Conservation (phyloP, 192 early-diverging fungal genomes). For the Coemansia sp. region DNA sequence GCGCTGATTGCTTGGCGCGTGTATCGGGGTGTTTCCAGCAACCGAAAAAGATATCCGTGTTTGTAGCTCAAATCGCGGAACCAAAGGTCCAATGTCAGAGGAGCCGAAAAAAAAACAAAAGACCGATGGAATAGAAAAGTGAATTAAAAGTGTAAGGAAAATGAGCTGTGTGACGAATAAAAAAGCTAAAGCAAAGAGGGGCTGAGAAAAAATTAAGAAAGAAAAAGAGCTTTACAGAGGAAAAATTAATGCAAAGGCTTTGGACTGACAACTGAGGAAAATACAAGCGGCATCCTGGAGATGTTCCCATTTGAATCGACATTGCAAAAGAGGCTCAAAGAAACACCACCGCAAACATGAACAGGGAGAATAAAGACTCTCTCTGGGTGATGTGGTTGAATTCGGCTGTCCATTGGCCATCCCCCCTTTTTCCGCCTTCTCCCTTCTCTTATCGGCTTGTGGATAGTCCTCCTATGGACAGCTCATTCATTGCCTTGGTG, state of each 20-base stretch:
- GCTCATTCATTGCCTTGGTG: too few relatives aligned
- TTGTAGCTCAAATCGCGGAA: not conserved
- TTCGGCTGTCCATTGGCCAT: too few relatives aligned
- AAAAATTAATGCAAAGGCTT: not conserved
- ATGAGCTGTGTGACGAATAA: not conserved
- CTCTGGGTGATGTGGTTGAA: too few relatives aligned
- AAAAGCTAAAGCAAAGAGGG: not conserved
- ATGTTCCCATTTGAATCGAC: too few relatives aligned
- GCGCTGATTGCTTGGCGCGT: slow-evolving; percentile 3
- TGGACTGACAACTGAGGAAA: not conserved
- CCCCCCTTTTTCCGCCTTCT: too few relatives aligned
- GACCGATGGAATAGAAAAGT: not conserved
- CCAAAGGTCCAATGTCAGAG: not conserved
- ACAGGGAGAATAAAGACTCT: too few relatives aligned
- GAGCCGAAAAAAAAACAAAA: not conserved
- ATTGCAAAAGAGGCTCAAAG: too few relatives aligned
- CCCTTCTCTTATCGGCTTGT: too few relatives aligned
- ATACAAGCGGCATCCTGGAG: not conserved
- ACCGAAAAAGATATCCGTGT: not conserved
- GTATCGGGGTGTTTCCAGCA: too few relatives aligned
- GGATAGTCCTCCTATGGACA: too few relatives aligned
- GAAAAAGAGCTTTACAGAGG: not conserved
- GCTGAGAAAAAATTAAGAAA: not conserved
- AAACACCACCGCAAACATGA: too few relatives aligned
- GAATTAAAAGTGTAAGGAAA: not conserved